Percentiles rank a stretch among this genome's conserved stretches.
Evolutionary conservation across 2,329 filamentous ascomycete species (phyloP).

Genomic region (Alternaria longipes): DNA sequence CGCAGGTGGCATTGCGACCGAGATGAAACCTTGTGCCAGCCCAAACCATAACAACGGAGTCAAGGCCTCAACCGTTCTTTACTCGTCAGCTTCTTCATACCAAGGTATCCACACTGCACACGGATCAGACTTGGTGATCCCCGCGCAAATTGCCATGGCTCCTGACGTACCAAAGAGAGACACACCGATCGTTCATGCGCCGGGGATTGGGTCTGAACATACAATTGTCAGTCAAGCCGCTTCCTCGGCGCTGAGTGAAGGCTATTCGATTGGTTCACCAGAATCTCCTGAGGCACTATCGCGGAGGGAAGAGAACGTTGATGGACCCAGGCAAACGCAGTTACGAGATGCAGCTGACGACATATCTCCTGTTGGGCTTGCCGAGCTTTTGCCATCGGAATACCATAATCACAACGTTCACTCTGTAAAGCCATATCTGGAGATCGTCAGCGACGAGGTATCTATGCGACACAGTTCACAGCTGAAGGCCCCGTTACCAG

Average conservation of each 20-base stretch:
- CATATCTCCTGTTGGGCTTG: background rate
- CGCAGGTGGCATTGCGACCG: background rate
- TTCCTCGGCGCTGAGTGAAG: background rate
- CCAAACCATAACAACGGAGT: background rate
- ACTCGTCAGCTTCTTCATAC: background rate
- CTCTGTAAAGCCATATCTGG: background rate
- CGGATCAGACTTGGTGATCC: background rate
- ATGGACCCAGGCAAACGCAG: conserved; percentile 4
- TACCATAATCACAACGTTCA: background rate
- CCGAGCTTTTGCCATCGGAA: background rate
- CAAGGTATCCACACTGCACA: background rate
- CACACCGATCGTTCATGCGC: background rate
- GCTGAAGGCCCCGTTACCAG: no score
- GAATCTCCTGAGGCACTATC: background rate
- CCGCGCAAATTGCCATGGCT: background rate
- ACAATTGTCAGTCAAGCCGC: background rate
- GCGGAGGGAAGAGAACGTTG: background rate
- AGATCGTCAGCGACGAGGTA: background rate
- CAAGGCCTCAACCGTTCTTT: background rate
- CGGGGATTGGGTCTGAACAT: background rate
- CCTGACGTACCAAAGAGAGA: background rate
- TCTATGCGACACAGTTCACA: background rate
- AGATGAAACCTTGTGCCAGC: background rate
- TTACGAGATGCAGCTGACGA: background rate
- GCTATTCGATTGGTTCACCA: background rate